Evolutionary conservation across 177 flowering plant species (phyloP).

Genomic region (Vitis hybrid): DNA sequence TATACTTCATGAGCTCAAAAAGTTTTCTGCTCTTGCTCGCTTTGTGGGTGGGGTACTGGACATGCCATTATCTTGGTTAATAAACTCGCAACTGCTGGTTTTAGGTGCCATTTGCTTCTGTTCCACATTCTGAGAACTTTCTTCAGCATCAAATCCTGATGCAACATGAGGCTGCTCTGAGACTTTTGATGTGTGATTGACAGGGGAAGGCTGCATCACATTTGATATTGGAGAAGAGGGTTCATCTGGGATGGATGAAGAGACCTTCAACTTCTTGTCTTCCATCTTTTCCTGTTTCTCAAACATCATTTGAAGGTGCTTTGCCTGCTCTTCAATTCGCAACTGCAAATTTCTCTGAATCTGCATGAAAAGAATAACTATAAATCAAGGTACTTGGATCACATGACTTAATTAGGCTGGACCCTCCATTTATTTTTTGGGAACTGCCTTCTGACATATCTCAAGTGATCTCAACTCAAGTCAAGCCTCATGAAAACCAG

Average conservation of each 20-base stretch:
- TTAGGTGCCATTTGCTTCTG: slow-evolving; percentile 21
- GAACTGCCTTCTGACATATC: no score
- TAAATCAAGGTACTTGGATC: not conserved
- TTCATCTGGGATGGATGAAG: slow-evolving; percentile 24
- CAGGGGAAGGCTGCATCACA: slow-evolving; percentile 6
- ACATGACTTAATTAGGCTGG: no score
- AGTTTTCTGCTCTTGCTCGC: slow-evolving; percentile 26
- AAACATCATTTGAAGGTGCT: slow-evolving; percentile 52
- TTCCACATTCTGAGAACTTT: slow-evolving; percentile 4
- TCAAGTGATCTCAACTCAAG: no score
- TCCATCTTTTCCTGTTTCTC: slow-evolving; percentile 44
- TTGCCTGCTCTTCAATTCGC: slow-evolving; percentile 61
- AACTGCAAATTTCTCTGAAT: slow-evolving; percentile 57
- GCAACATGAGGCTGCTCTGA: slow-evolving; percentile 9
- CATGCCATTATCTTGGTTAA: slow-evolving; percentile 4
- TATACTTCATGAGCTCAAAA: no score
- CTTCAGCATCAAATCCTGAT: slow-evolving; percentile 9
- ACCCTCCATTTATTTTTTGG: no score
- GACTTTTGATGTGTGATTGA: slow-evolving; percentile 15
- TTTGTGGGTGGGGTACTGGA: slow-evolving; percentile 20
- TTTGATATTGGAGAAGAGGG: slow-evolving; percentile 16
- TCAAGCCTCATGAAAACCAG: no score
- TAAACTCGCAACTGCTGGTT: slow-evolving; percentile 2
- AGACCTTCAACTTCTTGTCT: slow-evolving; percentile 20
- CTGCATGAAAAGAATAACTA: slow-evolving; percentile 24